Evolutionary conservation across 1,284 basidiomycete genomes (phyloP).

Genomic region (Tilletia indica): DNA sequence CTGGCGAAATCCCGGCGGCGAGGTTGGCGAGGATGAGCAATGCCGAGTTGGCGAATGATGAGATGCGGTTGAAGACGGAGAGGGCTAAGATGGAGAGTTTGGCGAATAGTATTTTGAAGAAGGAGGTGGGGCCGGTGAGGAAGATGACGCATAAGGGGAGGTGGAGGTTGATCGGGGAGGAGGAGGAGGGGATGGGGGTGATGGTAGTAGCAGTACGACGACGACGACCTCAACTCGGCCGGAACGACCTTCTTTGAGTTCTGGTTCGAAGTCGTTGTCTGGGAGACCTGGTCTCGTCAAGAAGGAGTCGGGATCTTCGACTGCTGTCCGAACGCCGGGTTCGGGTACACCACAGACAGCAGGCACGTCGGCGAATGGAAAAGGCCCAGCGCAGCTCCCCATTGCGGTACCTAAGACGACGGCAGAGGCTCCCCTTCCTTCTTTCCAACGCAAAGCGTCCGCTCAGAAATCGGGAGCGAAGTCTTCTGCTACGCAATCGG

Average conservation of each 20-base stretch:
- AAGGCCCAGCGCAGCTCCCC: not conserved
- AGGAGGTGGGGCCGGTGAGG: constrained; percentile 40
- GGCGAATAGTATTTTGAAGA: constrained; percentile 42
- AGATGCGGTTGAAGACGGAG: constrained; percentile 46
- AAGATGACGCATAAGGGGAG: constrained; percentile 56
- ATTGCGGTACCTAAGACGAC: not conserved
- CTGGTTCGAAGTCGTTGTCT: not conserved
- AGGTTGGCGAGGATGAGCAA: constrained; percentile 45
- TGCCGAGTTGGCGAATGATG: constrained; percentile 52
- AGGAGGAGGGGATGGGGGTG: not conserved
- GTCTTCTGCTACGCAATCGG: not conserved
- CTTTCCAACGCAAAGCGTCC: not conserved
- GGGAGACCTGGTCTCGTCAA: not conserved
- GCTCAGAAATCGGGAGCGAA: not conserved
- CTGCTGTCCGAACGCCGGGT: not conserved
- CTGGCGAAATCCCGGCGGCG: constrained; percentile 36
- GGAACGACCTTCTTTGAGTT: not conserved
- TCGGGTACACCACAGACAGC: not conserved
- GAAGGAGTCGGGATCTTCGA: not conserved
- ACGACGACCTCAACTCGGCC: not conserved
- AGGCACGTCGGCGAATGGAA: no score
- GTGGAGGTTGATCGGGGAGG: constrained; percentile 49
- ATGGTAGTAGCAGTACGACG: not conserved
- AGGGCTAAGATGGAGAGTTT: constrained; percentile 46
- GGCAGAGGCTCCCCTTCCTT: not conserved